phyloP scores from a whole-genome alignment of 495 filamentous ascomycete genomes.

The Margaritispora aquatica region DNA sequence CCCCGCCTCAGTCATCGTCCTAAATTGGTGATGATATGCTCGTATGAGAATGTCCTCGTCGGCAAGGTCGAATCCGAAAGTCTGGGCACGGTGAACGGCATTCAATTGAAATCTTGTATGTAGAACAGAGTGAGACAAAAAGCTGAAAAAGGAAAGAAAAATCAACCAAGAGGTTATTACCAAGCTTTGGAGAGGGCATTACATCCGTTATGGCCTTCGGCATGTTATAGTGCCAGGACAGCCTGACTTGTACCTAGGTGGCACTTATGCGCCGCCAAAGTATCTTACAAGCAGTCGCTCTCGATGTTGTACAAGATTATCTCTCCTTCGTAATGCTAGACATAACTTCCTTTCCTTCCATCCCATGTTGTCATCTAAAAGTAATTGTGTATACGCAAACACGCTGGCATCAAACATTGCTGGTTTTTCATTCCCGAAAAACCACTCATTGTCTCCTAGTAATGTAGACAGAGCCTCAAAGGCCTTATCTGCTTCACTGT shows the following conservation, averaged over 20 bases:
- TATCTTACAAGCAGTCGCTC: conserved; percentile 24
- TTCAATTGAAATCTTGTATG: background rate
- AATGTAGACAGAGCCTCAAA: conserved; percentile 68
- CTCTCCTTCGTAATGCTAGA: conserved; percentile 18
- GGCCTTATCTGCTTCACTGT: conserved; percentile 62
- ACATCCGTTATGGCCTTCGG: background rate
- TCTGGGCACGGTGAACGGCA: background rate
- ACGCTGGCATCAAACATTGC: conserved; percentile 79
- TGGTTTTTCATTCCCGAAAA: conserved; percentile 57
- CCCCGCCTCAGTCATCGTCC: background rate
- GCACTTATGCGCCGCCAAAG: conserved; percentile 14
- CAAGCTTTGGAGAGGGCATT: no score
- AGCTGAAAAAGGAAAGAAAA: background rate
- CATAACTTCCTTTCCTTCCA: conserved; percentile 25
- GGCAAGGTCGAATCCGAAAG: background rate
- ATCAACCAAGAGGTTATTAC: no score
- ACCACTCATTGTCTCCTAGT: conserved; percentile 58
- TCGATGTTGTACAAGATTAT: conserved; percentile 22
- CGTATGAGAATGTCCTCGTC: background rate
- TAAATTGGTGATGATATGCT: background rate
- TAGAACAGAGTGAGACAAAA: background rate
- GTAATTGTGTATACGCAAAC: conserved; percentile 84
- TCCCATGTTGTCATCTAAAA: conserved; percentile 40
- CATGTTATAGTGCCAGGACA: background rate
- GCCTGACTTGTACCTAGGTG: background rate